Percentiles rank a stretch among this genome's conserved stretches.
Evolutionary conservation across 495 filamentous ascomycete genomes (phyloP).

Genomic region (Penicillium odoratum): DNA sequence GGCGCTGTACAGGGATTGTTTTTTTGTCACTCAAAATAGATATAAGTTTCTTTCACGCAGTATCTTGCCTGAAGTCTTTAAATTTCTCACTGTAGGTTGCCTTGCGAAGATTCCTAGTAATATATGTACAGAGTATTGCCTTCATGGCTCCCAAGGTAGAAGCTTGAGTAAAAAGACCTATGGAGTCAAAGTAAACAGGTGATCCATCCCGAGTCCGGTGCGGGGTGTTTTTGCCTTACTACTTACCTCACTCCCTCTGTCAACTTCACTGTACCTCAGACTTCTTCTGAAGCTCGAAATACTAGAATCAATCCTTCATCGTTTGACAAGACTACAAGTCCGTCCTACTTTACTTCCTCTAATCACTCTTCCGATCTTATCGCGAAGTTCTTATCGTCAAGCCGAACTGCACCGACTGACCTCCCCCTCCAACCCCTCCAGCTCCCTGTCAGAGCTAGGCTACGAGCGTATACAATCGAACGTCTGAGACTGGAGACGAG

Average conservation of each 20-base stretch:
- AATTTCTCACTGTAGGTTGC: not conserved
- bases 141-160: not conserved
- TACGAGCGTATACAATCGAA: not conserved
- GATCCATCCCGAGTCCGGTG: not conserved
- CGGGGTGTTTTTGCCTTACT: not conserved
- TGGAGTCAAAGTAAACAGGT: not conserved
- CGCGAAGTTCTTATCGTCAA: constrained; percentile 24
- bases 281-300: not conserved
- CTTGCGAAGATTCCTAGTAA: not conserved
- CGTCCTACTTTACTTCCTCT: not conserved
- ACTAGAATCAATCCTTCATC: not conserved
- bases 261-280: not conserved
- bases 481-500: not conserved
- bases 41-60: not conserved
- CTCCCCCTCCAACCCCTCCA: not conserved
- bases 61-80: not conserved
- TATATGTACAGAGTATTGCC: not conserved
- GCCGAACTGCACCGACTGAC: not conserved
- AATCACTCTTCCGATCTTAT: constrained; percentile 16
- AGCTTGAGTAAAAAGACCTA: not conserved
- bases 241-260: not conserved
- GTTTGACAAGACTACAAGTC: not conserved
- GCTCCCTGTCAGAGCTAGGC: not conserved
- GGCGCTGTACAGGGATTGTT: constrained; percentile 16
- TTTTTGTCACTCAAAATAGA: constrained; percentile 6